Conservation (phyloP, 768 basidiomycete genomes). For the Tricholoma saponaceum region DNA sequence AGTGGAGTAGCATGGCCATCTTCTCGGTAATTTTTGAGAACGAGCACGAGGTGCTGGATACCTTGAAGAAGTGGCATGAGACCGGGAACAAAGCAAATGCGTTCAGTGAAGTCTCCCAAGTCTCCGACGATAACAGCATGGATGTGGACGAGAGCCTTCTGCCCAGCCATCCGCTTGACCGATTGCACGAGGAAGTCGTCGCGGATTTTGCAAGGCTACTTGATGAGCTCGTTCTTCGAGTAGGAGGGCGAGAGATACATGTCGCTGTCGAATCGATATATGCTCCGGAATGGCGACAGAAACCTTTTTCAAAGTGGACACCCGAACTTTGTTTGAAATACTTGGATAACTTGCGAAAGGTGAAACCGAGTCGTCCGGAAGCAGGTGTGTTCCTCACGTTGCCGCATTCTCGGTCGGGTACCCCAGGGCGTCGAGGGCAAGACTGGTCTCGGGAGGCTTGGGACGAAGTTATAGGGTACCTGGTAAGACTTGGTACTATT, state of each 20-base stretch:
- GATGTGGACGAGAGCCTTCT: slow-evolving; percentile 52
- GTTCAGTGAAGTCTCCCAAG: slow-evolving; percentile 10
- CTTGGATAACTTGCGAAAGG: slow-evolving; percentile 37
- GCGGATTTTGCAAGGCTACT: slow-evolving; percentile 66
- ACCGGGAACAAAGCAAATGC: background rate
- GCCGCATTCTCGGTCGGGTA: slow-evolving; percentile 30
- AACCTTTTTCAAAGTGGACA: slow-evolving; percentile 46
- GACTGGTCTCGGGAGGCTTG: slow-evolving; percentile 74
- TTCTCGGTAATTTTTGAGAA: slow-evolving; percentile 42
- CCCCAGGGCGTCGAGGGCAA: slow-evolving; percentile 54
- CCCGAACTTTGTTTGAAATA: slow-evolving; percentile 55
- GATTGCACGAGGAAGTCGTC: slow-evolving; percentile 64
- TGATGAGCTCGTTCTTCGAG: slow-evolving; percentile 50
- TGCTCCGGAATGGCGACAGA: slow-evolving; percentile 49
- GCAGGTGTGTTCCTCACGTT: slow-evolving; percentile 49
- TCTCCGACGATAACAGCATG: slow-evolving; percentile 50
- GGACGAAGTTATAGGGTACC: slow-evolving; percentile 44
- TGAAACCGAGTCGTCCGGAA: slow-evolving; percentile 35
- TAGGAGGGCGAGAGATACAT: slow-evolving; percentile 44
- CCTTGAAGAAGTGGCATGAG: background rate
- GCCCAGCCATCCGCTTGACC: slow-evolving; percentile 58
- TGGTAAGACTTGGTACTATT: slow-evolving; percentile 42
- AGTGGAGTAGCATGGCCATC: slow-evolving; percentile 52
- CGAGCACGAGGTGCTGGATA: background rate
- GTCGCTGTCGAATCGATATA: slow-evolving; percentile 42